phyloP scores from a whole-genome alignment of 1,139 yeast species.

The Fermentozyma sake region DNA sequence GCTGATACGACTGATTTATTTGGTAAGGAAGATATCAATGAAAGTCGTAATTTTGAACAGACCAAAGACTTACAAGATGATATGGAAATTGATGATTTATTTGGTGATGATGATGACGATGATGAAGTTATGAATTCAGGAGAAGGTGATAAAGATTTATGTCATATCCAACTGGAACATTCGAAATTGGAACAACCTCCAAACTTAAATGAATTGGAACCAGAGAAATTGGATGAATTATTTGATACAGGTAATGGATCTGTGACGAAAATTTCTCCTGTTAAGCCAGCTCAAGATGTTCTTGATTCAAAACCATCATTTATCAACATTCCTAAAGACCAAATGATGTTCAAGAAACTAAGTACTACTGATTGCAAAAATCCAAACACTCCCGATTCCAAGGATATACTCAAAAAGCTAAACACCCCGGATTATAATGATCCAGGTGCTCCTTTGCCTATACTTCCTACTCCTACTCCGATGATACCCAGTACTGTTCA shows the following conservation, averaged over 20 bases:
- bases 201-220: too few species aligned
- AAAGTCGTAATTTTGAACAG: not conserved
- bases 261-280: too few species aligned
- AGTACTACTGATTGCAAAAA: constrained; percentile 60
- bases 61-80: constrained; percentile 11
- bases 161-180: too few species aligned
- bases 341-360: constrained; percentile 32
- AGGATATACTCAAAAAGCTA: too few species aligned
- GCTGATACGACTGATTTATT: constrained; percentile 1
- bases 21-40: not conserved
- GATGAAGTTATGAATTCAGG: too few species aligned
- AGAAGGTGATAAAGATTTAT: too few species aligned
- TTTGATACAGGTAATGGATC: too few species aligned
- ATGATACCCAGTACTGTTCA: constrained; percentile 23
- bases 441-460: constrained; percentile 79
- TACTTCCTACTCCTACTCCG: constrained; percentile 65
- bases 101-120: constrained; percentile 34
- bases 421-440: constrained; percentile 60
- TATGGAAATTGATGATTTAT: constrained; percentile 38
- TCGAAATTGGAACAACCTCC: too few species aligned
- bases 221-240: too few species aligned
- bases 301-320: too few species aligned
- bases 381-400: constrained; percentile 91
- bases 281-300: too few species aligned
- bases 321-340: constrained; percentile 55